phyloP scores from a whole-genome alignment of 2,329 filamentous ascomycete genomes.

The Apiospora rasikravindrae region DNA sequence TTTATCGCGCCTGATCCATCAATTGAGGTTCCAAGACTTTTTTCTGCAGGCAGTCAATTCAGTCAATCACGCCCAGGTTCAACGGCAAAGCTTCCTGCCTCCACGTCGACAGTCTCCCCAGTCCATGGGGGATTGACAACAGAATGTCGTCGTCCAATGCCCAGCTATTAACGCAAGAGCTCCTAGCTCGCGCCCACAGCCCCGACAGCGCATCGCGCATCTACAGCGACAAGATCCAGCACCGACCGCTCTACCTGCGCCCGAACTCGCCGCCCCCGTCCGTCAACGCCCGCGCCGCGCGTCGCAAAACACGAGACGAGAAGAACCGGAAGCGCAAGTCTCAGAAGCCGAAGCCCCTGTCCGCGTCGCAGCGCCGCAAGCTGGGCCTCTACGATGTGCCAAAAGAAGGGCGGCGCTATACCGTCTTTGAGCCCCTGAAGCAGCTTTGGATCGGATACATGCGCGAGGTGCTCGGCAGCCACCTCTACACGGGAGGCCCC shows the following conservation, averaged over 20 bases:
- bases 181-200: constrained; percentile 81
- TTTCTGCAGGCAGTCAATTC: neutral
- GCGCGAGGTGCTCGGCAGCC: constrained; percentile 74
- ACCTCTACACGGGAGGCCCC: constrained; percentile 60
- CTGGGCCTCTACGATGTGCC: constrained; percentile 78
- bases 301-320: constrained; percentile 54
- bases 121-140: constrained; percentile 36
- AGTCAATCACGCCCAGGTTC: neutral
- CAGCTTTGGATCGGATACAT: constrained; percentile 85
- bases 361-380: constrained; percentile 76
- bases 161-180: constrained; percentile 58
- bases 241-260: constrained; percentile 79
- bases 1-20: neutral
- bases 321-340: constrained; percentile 52
- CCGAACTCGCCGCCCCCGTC: constrained; percentile 71
- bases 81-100: neutral
- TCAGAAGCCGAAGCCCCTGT: constrained; percentile 70
- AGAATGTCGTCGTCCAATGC: constrained; percentile 25
- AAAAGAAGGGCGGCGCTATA: constrained; percentile 70
- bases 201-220: constrained; percentile 73
- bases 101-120: neutral
- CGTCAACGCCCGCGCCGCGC: constrained; percentile 59
- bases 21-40: neutral
- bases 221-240: constrained; percentile 81
- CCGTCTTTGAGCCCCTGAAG: constrained; percentile 78